Conservation (phyloP, 176 grass and related monocot genomes). For the Chrysopogon serrulatus region DNA sequence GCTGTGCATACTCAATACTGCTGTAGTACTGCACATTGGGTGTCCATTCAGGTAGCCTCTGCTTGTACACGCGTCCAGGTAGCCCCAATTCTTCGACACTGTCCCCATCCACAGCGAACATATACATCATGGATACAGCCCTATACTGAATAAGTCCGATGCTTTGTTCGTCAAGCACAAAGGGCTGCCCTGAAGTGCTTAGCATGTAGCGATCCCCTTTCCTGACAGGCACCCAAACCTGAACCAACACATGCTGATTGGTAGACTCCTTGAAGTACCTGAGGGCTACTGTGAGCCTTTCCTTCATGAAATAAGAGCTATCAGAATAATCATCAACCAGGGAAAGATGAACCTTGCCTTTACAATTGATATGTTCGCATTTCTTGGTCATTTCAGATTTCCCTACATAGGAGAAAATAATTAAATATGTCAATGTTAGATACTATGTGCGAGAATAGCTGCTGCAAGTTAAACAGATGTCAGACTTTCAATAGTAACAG, state of each 20-base stretch:
- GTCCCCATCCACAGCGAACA: conserved; percentile 80
- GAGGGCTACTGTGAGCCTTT: conserved; percentile 54
- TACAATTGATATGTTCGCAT: neutral
- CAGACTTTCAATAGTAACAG: neutral
- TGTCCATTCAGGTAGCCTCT: conserved; percentile 87
- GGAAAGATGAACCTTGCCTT: conserved; percentile 28
- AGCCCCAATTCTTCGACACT: conserved; percentile 57
- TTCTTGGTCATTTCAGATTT: conserved; percentile 19
- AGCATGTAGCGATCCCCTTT: conserved; percentile 66
- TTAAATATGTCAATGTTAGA: no score
- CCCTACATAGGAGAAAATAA: conserved; percentile 15
- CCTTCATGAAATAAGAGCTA: conserved; percentile 44
- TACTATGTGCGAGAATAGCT: neutral
- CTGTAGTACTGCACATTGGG: conserved; percentile 94
- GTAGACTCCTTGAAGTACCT: conserved; percentile 61
- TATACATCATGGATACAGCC: conserved; percentile 71
- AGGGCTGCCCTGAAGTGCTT: conserved; percentile 78
- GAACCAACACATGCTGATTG: conserved; percentile 52
- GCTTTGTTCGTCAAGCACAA: conserved; percentile 60
- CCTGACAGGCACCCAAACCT: conserved; percentile 88
- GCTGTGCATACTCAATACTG: conserved; percentile 69
- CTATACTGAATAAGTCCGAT: conserved; percentile 77
- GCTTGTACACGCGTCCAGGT: conserved; percentile 82
- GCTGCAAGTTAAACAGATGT: neutral
- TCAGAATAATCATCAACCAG: conserved; percentile 26